A percentile compares a stretch with the other conserved stretches of the same genome.
Evolutionary conservation across 208 protist species (phyloP).

Genomic region (Wallacemonas collosoma): DNA sequence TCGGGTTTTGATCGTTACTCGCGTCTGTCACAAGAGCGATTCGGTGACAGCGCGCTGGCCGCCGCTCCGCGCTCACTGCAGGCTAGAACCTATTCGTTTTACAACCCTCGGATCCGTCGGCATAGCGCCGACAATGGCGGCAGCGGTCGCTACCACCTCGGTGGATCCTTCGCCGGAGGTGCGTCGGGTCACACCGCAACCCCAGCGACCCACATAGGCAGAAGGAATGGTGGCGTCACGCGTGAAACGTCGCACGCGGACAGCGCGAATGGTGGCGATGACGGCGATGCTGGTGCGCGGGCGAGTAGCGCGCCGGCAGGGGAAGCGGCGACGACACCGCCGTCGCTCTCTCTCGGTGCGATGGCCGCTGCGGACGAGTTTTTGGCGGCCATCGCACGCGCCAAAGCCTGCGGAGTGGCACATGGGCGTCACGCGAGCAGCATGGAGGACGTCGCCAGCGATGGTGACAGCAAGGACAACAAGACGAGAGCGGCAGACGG

Average conservation of each 20-base stretch:
- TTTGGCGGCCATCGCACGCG: constrained; percentile 16
- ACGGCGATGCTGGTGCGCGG: background rate
- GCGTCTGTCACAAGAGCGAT: constrained; percentile 5
- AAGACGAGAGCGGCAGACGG: too few species aligned
- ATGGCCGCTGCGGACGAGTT: constrained; percentile 28
- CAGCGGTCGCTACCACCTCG: background rate
- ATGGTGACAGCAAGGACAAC: too few species aligned
- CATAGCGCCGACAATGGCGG: background rate
- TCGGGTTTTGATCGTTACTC: constrained; percentile 3
- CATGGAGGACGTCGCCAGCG: too few species aligned
- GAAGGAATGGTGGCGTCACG: background rate
- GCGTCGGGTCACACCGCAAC: too few species aligned
- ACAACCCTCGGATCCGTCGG: background rate
- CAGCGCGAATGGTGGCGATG: background rate
- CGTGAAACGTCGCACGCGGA: background rate
- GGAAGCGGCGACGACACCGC: background rate
- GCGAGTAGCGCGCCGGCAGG: background rate
- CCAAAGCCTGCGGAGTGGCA: background rate
- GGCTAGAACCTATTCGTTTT: background rate
- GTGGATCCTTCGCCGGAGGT: background rate
- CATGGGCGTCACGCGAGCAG: too few species aligned
- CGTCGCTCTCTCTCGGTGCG: constrained; percentile 5
- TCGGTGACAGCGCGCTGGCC: background rate
- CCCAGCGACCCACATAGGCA: too few species aligned
- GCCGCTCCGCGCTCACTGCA: background rate